A percentile compares a stretch with the other conserved stretches of the same genome.
Evolutionary conservation across 345 rosid species (phyloP).

Genomic region (Hibiscus syriacus): DNA sequence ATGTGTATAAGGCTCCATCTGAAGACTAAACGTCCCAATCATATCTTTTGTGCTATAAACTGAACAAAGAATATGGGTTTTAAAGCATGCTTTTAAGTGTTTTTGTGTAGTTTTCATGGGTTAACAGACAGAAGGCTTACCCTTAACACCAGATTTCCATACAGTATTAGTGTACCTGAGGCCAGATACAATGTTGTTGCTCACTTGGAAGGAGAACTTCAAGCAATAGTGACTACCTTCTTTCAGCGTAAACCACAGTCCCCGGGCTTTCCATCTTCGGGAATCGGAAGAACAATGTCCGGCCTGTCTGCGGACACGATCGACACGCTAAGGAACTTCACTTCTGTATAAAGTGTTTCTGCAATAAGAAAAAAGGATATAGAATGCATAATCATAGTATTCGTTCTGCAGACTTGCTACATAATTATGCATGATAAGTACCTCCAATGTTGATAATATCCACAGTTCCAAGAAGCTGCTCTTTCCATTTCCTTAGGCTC

Average conservation of each 20-base stretch:
- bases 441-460: slow-evolving; percentile 68
- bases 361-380: slow-evolving; percentile 11
- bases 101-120: too few species aligned
- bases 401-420: too few species aligned
- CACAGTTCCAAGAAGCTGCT: slow-evolving; percentile 73
- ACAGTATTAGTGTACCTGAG: slow-evolving; percentile 70
- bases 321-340: slow-evolving; percentile 48
- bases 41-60: background rate
- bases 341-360: slow-evolving; percentile 77
- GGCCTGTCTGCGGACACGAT: slow-evolving; percentile 57
- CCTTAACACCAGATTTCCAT: slow-evolving; percentile 71
- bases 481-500: slow-evolving; percentile 79
- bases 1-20: background rate
- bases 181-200: slow-evolving; percentile 75
- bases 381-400: background rate
- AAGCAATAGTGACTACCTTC: slow-evolving; percentile 62
- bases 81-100: too few species aligned
- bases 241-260: slow-evolving; percentile 69
- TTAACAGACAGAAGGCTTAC: slow-evolving; percentile 28
- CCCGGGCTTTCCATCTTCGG: slow-evolving; percentile 45
- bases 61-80: background rate
- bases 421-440: too few species aligned
- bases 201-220: slow-evolving; percentile 55
- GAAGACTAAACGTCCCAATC: background rate
- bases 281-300: slow-evolving; percentile 52